phyloP scores from a whole-genome alignment of 192 early-diverging fungal species.

The Paraglomus brasilianum region DNA sequence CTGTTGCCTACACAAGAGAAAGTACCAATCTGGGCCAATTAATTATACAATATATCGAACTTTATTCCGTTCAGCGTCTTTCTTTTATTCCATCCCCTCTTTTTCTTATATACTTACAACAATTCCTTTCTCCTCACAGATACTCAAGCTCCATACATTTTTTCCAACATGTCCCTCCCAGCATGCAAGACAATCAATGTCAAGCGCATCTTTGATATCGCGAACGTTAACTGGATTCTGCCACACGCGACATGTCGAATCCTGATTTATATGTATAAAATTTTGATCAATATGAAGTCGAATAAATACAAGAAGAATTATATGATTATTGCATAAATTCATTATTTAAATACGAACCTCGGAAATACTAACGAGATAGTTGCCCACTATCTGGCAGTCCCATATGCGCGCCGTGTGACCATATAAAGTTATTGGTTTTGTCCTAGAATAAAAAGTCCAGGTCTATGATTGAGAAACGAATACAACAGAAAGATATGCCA shows the following conservation, averaged over 20 bases:
- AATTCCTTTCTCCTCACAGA: constrained; percentile 46
- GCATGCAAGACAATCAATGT: constrained; percentile 58
- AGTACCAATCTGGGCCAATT: not conserved
- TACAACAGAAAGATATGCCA: not conserved
- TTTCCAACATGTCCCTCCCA: constrained; percentile 81
- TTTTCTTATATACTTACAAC: constrained; percentile 39
- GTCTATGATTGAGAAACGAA: not conserved
- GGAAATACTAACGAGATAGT: constrained; percentile 64
- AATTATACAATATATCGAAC: no score
- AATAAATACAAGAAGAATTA: no score
- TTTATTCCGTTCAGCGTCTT: no score
- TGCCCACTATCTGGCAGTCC: constrained; percentile 63
- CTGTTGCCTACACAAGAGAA: constrained; percentile 51
- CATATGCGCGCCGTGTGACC: constrained; percentile 82
- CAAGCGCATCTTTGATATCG: constrained; percentile 35
- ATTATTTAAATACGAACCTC: constrained; percentile 45
- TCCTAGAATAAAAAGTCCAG: not conserved
- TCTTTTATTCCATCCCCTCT: no score
- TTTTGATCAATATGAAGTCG: not conserved
- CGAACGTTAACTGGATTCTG: constrained; percentile 41
- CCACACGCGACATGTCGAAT: constrained; percentile 83
- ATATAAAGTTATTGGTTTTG: constrained; percentile 44
- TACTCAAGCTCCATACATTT: constrained; percentile 79
- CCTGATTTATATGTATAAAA: constrained; percentile 32
- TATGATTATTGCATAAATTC: no score